Percentiles rank a stretch among this genome's conserved stretches.
phyloP scores from a whole-genome alignment of 2,329 filamentous ascomycete genomes.

The Aureobasidium vineae region DNA sequence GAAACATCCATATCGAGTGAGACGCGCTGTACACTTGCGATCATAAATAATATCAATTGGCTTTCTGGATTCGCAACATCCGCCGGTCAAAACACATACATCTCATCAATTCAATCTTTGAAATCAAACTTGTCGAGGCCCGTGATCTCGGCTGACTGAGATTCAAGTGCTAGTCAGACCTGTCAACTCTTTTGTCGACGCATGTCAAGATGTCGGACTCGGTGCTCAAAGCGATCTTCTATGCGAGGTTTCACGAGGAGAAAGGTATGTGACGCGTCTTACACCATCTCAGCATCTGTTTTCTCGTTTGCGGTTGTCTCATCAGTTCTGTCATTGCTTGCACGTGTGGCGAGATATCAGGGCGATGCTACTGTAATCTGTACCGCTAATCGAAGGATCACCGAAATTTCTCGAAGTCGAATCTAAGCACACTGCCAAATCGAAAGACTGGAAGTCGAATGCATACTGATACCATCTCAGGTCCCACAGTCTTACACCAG shows the following conservation, averaged over 20 bases:
- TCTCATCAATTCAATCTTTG: no score
- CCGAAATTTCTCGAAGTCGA: not conserved
- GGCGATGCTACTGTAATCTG: not conserved
- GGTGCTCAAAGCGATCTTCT: slow-evolving; percentile 65
- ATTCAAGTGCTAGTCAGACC: no score
- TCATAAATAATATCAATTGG: not conserved
- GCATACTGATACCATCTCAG: slow-evolving; percentile 38
- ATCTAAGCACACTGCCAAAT: not conserved
- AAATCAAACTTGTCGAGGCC: no score
- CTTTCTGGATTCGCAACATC: not conserved
- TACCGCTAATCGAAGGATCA: not conserved
- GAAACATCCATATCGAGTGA: not conserved
- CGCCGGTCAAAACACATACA: not conserved
- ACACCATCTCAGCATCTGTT: not conserved
- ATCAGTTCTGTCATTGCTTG: not conserved
- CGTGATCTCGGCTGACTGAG: not conserved
- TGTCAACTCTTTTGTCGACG: rapidly evolving
- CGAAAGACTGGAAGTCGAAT: no score
- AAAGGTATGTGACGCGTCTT: slow-evolving; percentile 42
- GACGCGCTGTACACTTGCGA: not conserved
- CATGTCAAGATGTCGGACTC: not conserved
- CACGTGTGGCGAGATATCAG: not conserved
- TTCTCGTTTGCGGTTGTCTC: not conserved
- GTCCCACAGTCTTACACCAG: slow-evolving; percentile 63
- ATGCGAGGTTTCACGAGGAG: slow-evolving; percentile 64